Conservation (phyloP, 139 green algal species). For the Desmodesmus armatus region DNA sequence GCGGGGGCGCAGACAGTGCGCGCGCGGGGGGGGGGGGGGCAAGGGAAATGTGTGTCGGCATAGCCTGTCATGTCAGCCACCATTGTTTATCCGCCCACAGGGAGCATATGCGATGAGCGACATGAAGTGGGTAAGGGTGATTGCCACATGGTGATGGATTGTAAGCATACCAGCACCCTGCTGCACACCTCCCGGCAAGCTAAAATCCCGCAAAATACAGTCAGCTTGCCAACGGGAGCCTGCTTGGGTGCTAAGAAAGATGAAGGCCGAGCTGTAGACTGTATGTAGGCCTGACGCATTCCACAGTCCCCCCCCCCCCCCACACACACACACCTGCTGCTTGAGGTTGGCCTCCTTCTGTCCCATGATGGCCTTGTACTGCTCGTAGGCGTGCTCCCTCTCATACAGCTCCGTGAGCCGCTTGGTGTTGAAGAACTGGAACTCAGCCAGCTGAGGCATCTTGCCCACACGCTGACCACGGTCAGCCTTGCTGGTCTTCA, state of each 20-base stretch:
- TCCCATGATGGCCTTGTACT: slow-evolving; percentile 70
- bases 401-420: slow-evolving; percentile 89
- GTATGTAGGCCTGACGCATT: not conserved
- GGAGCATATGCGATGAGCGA: no score
- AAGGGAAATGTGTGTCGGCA: not conserved
- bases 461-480: slow-evolving; percentile 83
- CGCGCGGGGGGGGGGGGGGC: not conserved
- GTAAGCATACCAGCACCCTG: no score
- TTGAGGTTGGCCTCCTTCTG: slow-evolving; percentile 63
- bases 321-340: slow-evolving; percentile 33
- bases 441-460: slow-evolving; percentile 95
- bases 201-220: no score
- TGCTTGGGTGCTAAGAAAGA: no score
- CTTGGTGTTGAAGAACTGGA: slow-evolving; percentile 96
- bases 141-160: no score
- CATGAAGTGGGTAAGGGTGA: no score
- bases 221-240: no score
- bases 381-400: slow-evolving; percentile 85
- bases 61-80: no score
- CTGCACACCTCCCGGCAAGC: no score
- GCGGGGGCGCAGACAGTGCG: not conserved
- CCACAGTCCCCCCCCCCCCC: not conserved
- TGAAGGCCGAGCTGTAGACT: no score
- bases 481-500: slow-evolving; percentile 59
- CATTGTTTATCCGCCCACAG: no score